Base-by-base conservation (phyloP, 2,329 filamentous ascomycete species). In the Colletotrichum lindemuthianum region DNA sequence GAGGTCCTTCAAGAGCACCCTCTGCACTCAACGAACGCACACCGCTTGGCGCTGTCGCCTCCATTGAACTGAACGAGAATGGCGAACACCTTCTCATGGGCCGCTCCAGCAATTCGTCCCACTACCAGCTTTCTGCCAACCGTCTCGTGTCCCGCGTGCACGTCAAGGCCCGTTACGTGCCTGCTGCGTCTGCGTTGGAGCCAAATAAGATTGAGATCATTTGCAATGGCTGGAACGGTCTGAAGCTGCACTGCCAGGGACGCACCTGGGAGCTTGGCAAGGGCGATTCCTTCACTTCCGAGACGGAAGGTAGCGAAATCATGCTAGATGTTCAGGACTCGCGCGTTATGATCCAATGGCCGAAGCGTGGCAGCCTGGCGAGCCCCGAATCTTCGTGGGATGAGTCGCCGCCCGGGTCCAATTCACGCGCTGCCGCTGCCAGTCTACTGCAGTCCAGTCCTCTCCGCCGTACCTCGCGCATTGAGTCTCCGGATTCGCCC, bases 321-420 rank as follows among this genome's bases (percentile, higher is more conserved):
- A 96, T 99, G 88, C 82, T 99, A 68, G 94, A 98, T 76, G 93
- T 98, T 45, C 93, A 97, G 72, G 94, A 97, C 74, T 90, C 93
- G 58, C 91, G 96, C 68, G 93, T 98, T 48, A 84, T 97, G 76
- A 82, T 99, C 67, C 88, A 90, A 73, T 98, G 96, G 95, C 96
- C 96, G 48, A 87, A 79, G 77, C 83, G 73, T 76, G 84, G 78
- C 70, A 77, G 73, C 63, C 72, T 78, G 72, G 85, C 80, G 33
- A 81, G 81, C 66, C 79, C 86, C 66, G 89, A 92, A 69, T 89
- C 87, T n/a, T 87, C 84, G 10, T 93, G 91, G 84, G 92, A 94
- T 72, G 79, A 90, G 74, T 85, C 86, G 60, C 63, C 63, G 40
- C 83, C 85, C 56, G 79, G 82, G 59, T 71, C 78, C 71, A 68